phyloP scores from a whole-genome alignment of 2,329 filamentous ascomycete genomes.

The Talaromyces atroroseus region DNA sequence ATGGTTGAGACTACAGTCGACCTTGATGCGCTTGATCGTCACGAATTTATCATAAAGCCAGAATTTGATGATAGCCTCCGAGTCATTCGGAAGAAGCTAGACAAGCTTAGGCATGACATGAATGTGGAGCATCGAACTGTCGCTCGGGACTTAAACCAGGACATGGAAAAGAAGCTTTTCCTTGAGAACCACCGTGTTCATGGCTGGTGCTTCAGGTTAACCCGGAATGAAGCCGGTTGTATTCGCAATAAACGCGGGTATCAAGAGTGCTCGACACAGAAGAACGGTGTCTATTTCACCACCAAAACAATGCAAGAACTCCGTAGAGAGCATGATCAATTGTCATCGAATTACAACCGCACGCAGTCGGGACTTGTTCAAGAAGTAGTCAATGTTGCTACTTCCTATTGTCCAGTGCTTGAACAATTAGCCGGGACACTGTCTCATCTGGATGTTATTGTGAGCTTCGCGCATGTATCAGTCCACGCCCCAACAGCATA shows the following conservation, averaged over 20 bases:
- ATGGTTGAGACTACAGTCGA: constrained; percentile 99
- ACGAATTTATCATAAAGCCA: constrained; percentile 98
- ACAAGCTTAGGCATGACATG: constrained; percentile 78
- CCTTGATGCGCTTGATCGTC: constrained; percentile 87
- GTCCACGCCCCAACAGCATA: constrained; percentile 91
- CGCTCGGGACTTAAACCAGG: constrained; percentile 76
- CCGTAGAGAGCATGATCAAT: constrained; percentile 86
- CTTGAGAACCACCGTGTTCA: constrained; percentile 94
- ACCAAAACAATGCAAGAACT: constrained; percentile 73
- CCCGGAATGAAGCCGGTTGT: constrained; percentile 80
- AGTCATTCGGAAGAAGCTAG: constrained; percentile 85
- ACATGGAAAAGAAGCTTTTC: constrained; percentile 97
- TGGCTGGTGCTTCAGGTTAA: constrained; percentile 93
- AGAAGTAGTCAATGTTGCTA: constrained; percentile 88
- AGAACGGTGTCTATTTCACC: constrained; percentile 98
- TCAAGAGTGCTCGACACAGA: constrained; percentile 94
- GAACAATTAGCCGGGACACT: constrained; percentile 84
- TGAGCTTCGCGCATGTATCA: constrained; percentile 87
- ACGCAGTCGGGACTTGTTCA: constrained; percentile 86
- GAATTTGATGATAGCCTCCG: constrained; percentile 89
- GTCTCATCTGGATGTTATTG: constrained; percentile 90
- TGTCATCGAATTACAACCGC: constrained; percentile 89
- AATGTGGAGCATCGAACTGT: constrained; percentile 71
- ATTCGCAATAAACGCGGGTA: constrained; percentile 89
- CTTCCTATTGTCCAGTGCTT: constrained; percentile 89